phyloP scores from a whole-genome alignment of 2,329 filamentous ascomycete genomes.

The Hymenoscyphus linearis region DNA sequence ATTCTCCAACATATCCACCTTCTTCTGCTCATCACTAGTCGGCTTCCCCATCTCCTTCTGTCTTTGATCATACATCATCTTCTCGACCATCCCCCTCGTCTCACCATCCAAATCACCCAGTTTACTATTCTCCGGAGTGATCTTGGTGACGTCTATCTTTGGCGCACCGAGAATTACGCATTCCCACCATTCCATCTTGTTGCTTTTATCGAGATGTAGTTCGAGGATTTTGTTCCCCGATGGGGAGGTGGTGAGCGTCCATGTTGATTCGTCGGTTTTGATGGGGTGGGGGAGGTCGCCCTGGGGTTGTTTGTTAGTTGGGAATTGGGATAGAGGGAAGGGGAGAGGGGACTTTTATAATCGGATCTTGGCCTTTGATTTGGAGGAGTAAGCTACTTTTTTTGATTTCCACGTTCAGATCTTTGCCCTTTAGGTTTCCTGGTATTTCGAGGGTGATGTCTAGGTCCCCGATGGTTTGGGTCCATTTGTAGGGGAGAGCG shows the following conservation, averaged over 20 bases:
- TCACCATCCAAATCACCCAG: slow-evolving; percentile 90
- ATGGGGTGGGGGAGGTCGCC: slow-evolving; percentile 80
- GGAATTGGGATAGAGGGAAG: neutral
- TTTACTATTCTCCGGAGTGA: slow-evolving; percentile 87
- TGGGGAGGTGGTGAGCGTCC: slow-evolving; percentile 74
- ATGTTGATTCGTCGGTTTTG: slow-evolving; percentile 81
- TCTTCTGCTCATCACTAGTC: slow-evolving; percentile 92
- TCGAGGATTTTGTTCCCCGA: slow-evolving; percentile 63
- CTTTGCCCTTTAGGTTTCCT: slow-evolving; percentile 75
- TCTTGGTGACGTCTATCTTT: slow-evolving; percentile 92
- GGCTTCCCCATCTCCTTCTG: slow-evolving; percentile 92
- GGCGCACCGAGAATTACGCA: slow-evolving; percentile 84
- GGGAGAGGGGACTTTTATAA: slow-evolving; percentile 62
- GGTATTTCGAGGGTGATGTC: slow-evolving; percentile 76
- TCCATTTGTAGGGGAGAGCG: slow-evolving; percentile 94
- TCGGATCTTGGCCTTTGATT: slow-evolving; percentile 81
- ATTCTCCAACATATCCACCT: slow-evolving; percentile 85
- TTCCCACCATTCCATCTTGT: slow-evolving; percentile 98
- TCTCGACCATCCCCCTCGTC: slow-evolving; percentile 96
- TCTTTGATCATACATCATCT: slow-evolving; percentile 99
- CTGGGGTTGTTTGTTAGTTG: slow-evolving; percentile 40
- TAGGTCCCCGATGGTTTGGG: slow-evolving; percentile 83
- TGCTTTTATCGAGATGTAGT: slow-evolving; percentile 89
- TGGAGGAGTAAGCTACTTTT: slow-evolving; percentile 72
- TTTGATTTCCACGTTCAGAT: slow-evolving; percentile 78